These are phyloP conservation scores for Asterionellopsis glacialis DNA, from an alignment of 108 stramenopile species.

Conservation along the genomic window DNA sequence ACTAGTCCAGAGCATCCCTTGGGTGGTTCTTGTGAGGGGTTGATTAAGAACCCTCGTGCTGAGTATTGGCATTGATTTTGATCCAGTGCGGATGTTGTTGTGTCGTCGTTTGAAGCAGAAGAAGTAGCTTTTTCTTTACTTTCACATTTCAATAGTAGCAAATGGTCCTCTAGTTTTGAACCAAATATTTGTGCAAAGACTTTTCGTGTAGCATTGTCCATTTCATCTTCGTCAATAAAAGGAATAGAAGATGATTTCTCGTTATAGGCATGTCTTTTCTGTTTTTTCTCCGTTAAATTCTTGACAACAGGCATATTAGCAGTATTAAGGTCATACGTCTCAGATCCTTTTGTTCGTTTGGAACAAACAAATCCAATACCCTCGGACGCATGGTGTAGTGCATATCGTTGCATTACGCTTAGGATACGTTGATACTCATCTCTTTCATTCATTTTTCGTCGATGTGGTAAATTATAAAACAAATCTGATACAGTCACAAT, in stretches of 20 bases:
- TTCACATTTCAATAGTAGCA: constrained; percentile 13
- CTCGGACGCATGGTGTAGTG: constrained; percentile 74
- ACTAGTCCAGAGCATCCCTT: constrained; percentile 59
- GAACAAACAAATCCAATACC: constrained; percentile 90
- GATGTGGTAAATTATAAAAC: constrained; percentile 94
- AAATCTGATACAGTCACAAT: constrained; percentile 91
- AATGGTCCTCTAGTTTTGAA: constrained; percentile 29
- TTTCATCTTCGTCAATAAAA: not conserved
- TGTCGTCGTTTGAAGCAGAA: constrained; percentile 8
- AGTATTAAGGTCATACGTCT: constrained; percentile 60
- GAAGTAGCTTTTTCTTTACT: not conserved
- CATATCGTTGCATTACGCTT: constrained; percentile 84
- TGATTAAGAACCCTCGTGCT: constrained; percentile 59
- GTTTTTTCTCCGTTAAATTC: constrained; percentile 26
- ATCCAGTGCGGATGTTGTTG: constrained; percentile 17
- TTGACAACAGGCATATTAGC: constrained; percentile 42
- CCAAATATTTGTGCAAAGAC: constrained; percentile 81
- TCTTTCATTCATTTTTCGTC: constrained; percentile 56
- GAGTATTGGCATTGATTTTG: constrained; percentile 18
- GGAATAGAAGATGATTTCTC: too few species aligned
- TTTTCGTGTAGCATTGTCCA: constrained; percentile 48
- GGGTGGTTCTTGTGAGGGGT: constrained; percentile 57
- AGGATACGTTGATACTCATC: constrained; percentile 89
- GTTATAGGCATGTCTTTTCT: not conserved
- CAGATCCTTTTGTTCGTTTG: constrained; percentile 9